Evolutionary conservation across 495 filamentous ascomycete genomes (phyloP).

Genomic region (Hypoxylon intermedium): DNA sequence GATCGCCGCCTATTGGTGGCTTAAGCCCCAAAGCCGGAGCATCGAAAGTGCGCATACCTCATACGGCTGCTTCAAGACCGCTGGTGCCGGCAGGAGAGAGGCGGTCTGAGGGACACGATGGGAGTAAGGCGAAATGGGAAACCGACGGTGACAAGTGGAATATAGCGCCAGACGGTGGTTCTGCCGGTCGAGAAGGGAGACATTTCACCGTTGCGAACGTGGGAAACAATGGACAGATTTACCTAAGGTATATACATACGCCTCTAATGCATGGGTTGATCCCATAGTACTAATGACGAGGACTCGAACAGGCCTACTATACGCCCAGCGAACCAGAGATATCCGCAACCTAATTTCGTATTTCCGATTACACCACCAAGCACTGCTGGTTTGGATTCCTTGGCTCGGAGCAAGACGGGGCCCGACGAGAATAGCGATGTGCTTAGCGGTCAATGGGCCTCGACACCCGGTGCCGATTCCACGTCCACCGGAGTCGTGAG

Average conservation of each 20-base stretch:
- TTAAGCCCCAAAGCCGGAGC: conserved; percentile 27
- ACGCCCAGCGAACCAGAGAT: conserved; percentile 63
- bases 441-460: conserved; percentile 49
- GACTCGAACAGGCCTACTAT: conserved; percentile 61
- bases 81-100: conserved; percentile 54
- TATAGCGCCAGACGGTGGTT: conserved; percentile 57
- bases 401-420: conserved; percentile 43
- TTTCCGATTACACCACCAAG: conserved; percentile 65
- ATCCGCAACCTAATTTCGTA: conserved; percentile 64
- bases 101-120: conserved; percentile 46
- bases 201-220: conserved; percentile 95
- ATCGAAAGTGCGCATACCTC: conserved; percentile 43
- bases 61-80: conserved; percentile 42
- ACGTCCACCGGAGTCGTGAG: conserved; percentile 40
- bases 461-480: conserved; percentile 42
- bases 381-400: conserved; percentile 60
- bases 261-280: conserved; percentile 13
- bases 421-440: conserved; percentile 54
- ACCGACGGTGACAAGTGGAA: conserved; percentile 52
- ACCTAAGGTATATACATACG: conserved; percentile 74
- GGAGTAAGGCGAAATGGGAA: conserved; percentile 45
- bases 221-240: conserved; percentile 91
- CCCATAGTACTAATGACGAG: conserved; percentile 5
- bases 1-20: conserved; percentile 26
- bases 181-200: conserved; percentile 66